phyloP scores from a whole-genome alignment of 805 yeast genomes.

The Candida hispaniensis region DNA sequence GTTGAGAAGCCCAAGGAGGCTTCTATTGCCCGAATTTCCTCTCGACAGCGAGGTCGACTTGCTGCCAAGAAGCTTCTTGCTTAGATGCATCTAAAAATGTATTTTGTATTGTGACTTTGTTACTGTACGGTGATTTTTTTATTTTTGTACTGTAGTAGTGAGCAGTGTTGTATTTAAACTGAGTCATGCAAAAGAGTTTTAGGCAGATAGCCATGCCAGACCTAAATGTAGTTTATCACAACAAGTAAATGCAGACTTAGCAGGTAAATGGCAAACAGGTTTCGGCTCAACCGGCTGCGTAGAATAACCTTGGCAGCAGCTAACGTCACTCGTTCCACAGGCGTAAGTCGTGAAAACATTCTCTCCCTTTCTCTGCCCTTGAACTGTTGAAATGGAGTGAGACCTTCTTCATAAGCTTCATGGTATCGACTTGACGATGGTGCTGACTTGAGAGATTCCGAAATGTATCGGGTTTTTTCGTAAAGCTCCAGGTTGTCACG shows the following conservation, averaged over 20 bases:
- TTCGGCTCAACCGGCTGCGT: conserved; percentile 60
- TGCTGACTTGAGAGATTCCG: conserved; percentile 18
- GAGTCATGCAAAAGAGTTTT: too few relatives aligned
- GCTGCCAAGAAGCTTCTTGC: conserved; percentile 80
- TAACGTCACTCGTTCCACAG: conserved; percentile 67
- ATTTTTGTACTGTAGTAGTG: too few relatives aligned
- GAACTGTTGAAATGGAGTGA: conserved; percentile 78
- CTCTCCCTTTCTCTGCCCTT: conserved; percentile 68
- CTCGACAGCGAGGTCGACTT: conserved; percentile 89
- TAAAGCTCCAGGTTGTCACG: conserved; percentile 68
- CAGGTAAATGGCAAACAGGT: conserved; percentile 64
- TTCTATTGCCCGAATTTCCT: conserved; percentile 57
- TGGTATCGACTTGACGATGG: conserved; percentile 36
- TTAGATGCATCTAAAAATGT: too few relatives aligned
- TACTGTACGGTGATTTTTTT: too few relatives aligned
- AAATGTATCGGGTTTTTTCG: conserved; percentile 43
- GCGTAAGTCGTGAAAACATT: conserved; percentile 58
- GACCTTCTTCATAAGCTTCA: conserved; percentile 57
- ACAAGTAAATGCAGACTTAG: conserved; percentile 55
- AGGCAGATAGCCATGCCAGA: too few relatives aligned
- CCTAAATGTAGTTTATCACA: too few relatives aligned
- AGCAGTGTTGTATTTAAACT: too few relatives aligned
- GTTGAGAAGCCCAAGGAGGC: conserved; percentile 82
- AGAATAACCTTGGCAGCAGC: conserved; percentile 64
- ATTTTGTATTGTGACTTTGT: too few relatives aligned